A percentile compares a stretch with the other conserved stretches of the same genome.
Conservation (phyloP, 352 stramenopile species). For the Phytophthora meadii region DNA sequence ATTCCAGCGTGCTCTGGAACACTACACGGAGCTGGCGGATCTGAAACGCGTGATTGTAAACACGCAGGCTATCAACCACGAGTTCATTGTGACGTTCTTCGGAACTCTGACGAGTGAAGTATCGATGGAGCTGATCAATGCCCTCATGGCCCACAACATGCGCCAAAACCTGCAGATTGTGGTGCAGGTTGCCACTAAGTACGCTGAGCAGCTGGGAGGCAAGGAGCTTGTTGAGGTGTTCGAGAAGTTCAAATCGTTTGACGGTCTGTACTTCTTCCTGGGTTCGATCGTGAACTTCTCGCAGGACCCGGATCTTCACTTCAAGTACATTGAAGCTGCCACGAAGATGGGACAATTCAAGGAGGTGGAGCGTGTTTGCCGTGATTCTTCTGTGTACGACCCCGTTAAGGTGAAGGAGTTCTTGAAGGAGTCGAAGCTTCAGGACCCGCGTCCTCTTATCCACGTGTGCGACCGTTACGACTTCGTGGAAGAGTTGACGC, state of each 20-base stretch:
- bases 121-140: constrained; percentile 98
- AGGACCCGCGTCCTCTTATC: constrained; percentile 98
- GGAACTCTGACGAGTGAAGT: constrained; percentile 97
- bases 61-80: constrained; percentile 93
- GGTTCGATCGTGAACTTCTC: constrained; percentile 99
- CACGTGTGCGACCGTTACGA: constrained; percentile 99
- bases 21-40: constrained; percentile 99
- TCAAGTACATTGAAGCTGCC: constrained; percentile 99
- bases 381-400: constrained; percentile 99
- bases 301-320: constrained; percentile 98
- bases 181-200: constrained; percentile 98
- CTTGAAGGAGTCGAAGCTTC: constrained; percentile 99
- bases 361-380: constrained; percentile 99
- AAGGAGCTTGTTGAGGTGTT: constrained; percentile 98
- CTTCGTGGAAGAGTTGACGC: constrained; percentile 99
- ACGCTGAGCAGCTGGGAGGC: constrained; percentile 92
- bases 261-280: constrained; percentile 99
- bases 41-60: constrained; percentile 96
- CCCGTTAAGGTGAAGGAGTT: constrained; percentile 99
- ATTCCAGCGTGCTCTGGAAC: constrained; percentile 98
- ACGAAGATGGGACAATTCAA: constrained; percentile 99
- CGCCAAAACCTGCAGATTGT: constrained; percentile 99
- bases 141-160: constrained; percentile 98
- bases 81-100: constrained; percentile 99
- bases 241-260: constrained; percentile 99